These are phyloP conservation scores for Aegilops umbellulata DNA, from an alignment of 176 grass and related monocot genomes.

Conservation along the genomic window DNA sequence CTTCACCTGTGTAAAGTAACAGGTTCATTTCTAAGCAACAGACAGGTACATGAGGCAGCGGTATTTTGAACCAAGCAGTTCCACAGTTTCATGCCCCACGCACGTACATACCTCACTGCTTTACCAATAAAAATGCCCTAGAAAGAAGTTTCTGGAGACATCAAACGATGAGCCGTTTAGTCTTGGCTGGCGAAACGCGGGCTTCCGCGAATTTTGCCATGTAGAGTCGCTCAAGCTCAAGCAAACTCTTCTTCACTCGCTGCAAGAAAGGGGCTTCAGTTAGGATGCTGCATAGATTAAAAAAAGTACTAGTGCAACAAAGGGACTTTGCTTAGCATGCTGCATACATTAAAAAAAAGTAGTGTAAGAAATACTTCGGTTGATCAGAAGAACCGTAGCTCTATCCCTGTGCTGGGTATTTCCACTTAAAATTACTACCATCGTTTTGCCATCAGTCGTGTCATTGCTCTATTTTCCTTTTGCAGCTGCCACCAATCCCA, in stretches of 20 bases:
- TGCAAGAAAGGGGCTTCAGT: slow-evolving; percentile 7
- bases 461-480: neutral
- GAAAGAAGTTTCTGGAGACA: neutral
- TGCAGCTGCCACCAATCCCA: neutral
- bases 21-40: neutral
- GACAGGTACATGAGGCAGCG: neutral
- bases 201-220: neutral
- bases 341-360: too few relatives aligned
- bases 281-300: neutral
- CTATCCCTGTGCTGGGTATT: neutral
- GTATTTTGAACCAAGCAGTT: neutral
- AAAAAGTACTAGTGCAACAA: too few relatives aligned
- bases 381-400: neutral
- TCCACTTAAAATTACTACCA: neutral
- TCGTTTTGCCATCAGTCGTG: neutral
- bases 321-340: too few relatives aligned
- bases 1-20: neutral
- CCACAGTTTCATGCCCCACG: neutral
- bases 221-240: neutral
- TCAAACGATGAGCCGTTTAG: neutral
- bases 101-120: neutral
- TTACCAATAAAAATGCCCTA: slow-evolving; percentile 5
- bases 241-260: neutral
- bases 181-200: neutral
- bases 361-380: too few relatives aligned